These are phyloP conservation scores for Apodospora peruviana DNA, from an alignment of 495 filamentous ascomycete species.

Conservation along the genomic window DNA sequence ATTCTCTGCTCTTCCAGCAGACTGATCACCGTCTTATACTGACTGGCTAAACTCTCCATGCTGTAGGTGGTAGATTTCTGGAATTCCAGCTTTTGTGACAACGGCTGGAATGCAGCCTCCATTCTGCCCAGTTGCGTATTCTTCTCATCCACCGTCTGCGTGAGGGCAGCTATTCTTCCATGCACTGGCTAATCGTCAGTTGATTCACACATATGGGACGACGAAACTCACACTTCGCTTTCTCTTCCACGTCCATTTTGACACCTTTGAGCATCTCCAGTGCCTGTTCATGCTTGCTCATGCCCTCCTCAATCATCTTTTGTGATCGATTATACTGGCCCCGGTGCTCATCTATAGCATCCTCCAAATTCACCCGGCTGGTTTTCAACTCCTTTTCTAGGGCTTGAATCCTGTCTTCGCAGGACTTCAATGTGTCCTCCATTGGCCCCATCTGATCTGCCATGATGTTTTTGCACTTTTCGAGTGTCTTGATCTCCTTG, in stretches of 20 bases:
- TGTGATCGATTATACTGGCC: conserved; percentile 25
- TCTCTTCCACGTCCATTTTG: too few species aligned
- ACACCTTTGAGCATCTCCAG: conserved; percentile 14
- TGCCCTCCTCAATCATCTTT: conserved; percentile 21
- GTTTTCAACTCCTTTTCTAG: conserved; percentile 25
- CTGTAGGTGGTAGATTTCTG: background rate
- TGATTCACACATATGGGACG: too few species aligned
- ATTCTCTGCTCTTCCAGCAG: background rate
- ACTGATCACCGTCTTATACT: background rate
- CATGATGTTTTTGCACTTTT: conserved; percentile 14
- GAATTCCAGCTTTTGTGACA: background rate
- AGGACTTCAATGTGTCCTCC: conserved; percentile 16
- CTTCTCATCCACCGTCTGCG: conserved; percentile 1
- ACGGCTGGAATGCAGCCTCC: background rate
- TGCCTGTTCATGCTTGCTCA: conserved; percentile 16
- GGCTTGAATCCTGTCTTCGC: conserved; percentile 12
- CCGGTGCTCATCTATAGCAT: conserved; percentile 36
- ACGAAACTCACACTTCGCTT: too few species aligned
- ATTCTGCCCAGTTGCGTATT: background rate
- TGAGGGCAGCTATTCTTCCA: too few species aligned
- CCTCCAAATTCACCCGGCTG: conserved; percentile 26
- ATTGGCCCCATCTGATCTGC: conserved; percentile 14
- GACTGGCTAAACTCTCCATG: background rate
- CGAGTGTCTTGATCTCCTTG: conserved; percentile 19
- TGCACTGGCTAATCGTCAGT: too few species aligned